Evolutionary conservation across 1,284 basidiomycete genomes (phyloP), one percentile per base, ranked within the genome.

Genomic region (Kalmanozyma brasiliensis): DNA sequence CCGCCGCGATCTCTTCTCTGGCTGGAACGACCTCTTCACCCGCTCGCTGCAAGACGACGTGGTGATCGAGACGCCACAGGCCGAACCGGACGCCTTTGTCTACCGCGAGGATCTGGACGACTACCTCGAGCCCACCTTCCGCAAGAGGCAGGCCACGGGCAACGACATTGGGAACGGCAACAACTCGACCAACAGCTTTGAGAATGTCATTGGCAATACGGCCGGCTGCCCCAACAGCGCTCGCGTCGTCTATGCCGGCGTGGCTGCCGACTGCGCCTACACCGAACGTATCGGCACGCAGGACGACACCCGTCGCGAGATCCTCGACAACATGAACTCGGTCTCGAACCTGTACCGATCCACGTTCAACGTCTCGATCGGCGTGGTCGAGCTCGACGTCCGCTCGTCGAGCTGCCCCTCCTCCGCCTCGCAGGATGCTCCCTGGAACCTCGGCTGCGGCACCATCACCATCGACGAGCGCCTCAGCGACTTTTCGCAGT

Each of bases 241-340:
- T 77, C 87, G 88, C 83, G 86, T 93, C 55, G 88, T 93, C 20
- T 91, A 89, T 77, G 88, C 92, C 86, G 93, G 93, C 20, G 90
- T 94, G 38, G 93, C 93, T 0, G 89, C 92, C 2, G 93, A 96
- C 82, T 95, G 92, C 82, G 88, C 87, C 67, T 94, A 94, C 62
- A 78, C 77, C 3, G 51, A 65, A 29, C 61, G 61, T 19, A 38
- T 64, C 44, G 57, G 60, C 37, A 65, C 48, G 29, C 52, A 66
- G 43, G 61, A 66, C 11, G 53, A 52, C 20, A 91, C 92, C 1
- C 88, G 70, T 24, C 64, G 90, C 13, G 88, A 90, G 75, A 91
- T 94, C 51, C 83, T 94, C 56, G 91, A 85, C 61, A 87, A 89
- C 76, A 91, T 84, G 60, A 91, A 91, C 82, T 87, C 87, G 22